A percentile compares a stretch with the other conserved stretches of the same genome.
These are phyloP conservation scores for Cafeteria roenbergensis DNA, from an alignment of 108 stramenopile species.

Conservation along the genomic window DNA sequence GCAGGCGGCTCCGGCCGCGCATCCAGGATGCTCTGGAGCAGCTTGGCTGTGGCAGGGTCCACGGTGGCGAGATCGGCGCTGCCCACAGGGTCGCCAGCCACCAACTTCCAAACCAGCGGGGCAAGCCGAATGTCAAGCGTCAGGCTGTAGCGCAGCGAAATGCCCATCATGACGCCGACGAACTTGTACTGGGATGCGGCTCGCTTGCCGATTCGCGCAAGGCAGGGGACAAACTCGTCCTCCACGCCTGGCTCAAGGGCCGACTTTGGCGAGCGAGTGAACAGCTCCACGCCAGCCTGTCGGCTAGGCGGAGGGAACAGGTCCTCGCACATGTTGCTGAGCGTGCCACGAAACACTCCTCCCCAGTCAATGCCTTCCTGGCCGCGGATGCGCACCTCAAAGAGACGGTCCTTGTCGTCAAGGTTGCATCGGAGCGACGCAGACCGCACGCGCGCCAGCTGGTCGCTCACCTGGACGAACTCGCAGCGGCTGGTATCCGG, in stretches of 20 bases:
- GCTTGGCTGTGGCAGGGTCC: neutral
- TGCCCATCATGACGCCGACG: constrained; percentile 6
- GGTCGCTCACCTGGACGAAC: neutral
- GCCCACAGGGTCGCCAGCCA: neutral
- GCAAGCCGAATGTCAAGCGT: neutral
- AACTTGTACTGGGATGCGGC: neutral
- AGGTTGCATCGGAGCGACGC: neutral
- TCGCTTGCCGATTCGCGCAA: neutral
- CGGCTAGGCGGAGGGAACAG: neutral
- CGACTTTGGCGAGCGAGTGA: neutral
- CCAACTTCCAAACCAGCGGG: neutral
- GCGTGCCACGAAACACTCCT: neutral
- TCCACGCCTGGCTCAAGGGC: neutral
- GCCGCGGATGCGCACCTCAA: neutral
- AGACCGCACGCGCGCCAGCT: neutral
- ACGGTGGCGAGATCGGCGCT: neutral
- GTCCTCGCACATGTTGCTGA: neutral
- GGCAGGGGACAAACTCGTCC: neutral
- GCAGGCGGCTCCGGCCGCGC: too few relatives aligned
- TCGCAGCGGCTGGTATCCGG: neutral
- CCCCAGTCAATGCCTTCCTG: constrained; percentile 8
- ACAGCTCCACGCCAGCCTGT: neutral
- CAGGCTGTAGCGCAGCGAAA: neutral
- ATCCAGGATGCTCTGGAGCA: neutral
- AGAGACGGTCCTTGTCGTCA: constrained; percentile 9